A percentile compares a stretch with the other conserved stretches of the same genome.
Conservation (phyloP, 495 filamentous ascomycete genomes). For the Poronia punctata region DNA sequence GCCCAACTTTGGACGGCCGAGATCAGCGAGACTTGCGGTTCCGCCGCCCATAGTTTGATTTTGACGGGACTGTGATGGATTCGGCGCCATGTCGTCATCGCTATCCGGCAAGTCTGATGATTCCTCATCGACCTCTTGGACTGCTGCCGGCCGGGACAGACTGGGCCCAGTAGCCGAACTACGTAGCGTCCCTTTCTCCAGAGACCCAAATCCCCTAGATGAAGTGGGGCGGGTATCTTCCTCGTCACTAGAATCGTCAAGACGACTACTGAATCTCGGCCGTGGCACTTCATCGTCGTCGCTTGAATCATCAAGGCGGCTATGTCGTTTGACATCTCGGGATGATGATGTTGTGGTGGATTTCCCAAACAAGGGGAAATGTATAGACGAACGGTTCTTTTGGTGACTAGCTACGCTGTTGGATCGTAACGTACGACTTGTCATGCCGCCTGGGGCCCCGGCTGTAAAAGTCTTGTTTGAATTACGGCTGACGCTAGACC, state of each 20-base stretch:
- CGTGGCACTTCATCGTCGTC: conserved; percentile 54
- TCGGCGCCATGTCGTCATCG: conserved; percentile 20
- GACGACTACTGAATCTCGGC: conserved; percentile 57
- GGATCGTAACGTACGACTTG: conserved; percentile 18
- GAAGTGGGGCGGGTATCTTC: conserved; percentile 33
- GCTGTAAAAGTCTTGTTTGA: conserved; percentile 8
- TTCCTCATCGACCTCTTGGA: conserved; percentile 29
- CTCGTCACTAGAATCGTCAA: conserved; percentile 78
- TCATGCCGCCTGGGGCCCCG: conserved; percentile 8
- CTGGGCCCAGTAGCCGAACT: conserved; percentile 9
- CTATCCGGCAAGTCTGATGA: conserved; percentile 28
- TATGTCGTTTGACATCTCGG: conserved; percentile 19
- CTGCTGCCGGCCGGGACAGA: conserved; percentile 19
- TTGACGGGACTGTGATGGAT: conserved; percentile 17
- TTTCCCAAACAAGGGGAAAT: conserved; percentile 21
- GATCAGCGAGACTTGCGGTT: background rate
- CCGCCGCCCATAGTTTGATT: background rate
- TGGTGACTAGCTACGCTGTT: conserved; percentile 18
- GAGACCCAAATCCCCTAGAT: conserved; percentile 8
- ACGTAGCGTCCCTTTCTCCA: conserved; percentile 15
- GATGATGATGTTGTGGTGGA: conserved; percentile 10
- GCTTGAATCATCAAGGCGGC: conserved; percentile 63
- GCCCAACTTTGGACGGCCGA: conserved; percentile 13
- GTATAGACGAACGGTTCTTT: conserved; percentile 17
- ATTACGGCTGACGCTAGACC: conserved; percentile 21